Percentiles rank a stretch among this genome's conserved stretches.
phyloP scores from a whole-genome alignment of 106 monocot species.

The Xerophyta viscosa region DNA sequence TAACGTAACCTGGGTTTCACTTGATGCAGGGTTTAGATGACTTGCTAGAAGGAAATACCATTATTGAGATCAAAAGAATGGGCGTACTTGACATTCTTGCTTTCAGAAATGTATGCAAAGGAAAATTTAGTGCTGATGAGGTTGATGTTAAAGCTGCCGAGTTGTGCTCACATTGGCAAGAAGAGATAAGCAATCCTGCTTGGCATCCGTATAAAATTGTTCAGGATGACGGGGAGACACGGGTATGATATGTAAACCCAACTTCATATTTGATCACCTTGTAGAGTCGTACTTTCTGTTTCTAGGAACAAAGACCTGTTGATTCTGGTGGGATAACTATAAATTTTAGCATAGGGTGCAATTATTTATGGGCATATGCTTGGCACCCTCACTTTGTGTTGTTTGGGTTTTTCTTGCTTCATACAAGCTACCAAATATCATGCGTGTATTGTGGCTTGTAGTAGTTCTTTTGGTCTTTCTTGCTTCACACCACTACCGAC shows the following conservation, averaged over 20 bases:
- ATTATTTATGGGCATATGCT: too few species aligned
- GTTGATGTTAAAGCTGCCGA: slow-evolving; percentile 40
- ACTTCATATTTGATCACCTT: not conserved
- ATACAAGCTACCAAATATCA: not conserved
- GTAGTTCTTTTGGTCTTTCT: not conserved
- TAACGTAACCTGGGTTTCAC: too few species aligned
- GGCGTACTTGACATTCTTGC: slow-evolving; percentile 60
- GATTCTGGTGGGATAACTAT: too few species aligned
- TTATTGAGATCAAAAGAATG: slow-evolving; percentile 86
- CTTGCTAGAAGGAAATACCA: slow-evolving; percentile 18
- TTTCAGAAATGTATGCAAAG: slow-evolving; percentile 49
- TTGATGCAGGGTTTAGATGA: slow-evolving; percentile 49
- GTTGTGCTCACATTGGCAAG: slow-evolving; percentile 46
- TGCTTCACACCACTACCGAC: not conserved
- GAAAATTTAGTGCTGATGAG: slow-evolving; percentile 30
- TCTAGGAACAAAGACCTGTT: not conserved
- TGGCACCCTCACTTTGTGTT: too few species aligned
- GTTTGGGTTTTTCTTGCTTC: not conserved
- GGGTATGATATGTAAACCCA: slow-evolving; percentile 20
- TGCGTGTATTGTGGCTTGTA: not conserved
- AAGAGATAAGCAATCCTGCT: slow-evolving; percentile 44
- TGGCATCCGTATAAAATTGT: slow-evolving; percentile 74
- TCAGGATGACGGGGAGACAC: slow-evolving; percentile 7
- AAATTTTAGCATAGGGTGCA: too few species aligned
- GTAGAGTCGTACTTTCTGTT: not conserved